Percentiles rank a stretch among this genome's conserved stretches.
phyloP scores from a whole-genome alignment of 306 rosid genomes.

The Albizia julibrissin region DNA sequence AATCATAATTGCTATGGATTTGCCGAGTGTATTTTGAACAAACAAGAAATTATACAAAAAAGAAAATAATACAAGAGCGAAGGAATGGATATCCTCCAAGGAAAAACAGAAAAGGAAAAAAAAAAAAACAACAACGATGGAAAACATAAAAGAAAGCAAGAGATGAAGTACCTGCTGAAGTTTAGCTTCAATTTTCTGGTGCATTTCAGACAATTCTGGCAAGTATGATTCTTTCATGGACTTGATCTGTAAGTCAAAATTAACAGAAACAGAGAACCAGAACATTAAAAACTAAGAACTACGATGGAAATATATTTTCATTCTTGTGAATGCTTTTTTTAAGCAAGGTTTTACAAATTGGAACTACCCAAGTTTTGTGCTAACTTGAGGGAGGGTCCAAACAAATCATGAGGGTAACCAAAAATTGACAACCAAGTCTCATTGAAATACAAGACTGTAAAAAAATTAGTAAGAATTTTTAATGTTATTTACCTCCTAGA shows the following conservation, averaged over 20 bases:
- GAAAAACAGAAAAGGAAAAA: background rate
- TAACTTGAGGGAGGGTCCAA: conserved; percentile 21
- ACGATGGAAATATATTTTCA: conserved; percentile 7
- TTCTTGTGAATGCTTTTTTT: background rate
- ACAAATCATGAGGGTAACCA: background rate
- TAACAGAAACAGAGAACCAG: conserved; percentile 28
- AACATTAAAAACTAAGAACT: conserved; percentile 22
- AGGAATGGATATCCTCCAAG: background rate
- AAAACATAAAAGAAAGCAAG: background rate
- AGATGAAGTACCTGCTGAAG: conserved; percentile 57
- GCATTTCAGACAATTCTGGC: conserved; percentile 63
- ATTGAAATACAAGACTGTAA: conserved; percentile 5
- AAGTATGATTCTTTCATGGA: conserved; percentile 66
- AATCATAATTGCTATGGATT: conserved; percentile 9
- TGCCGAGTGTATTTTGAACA: background rate
- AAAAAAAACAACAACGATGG: background rate
- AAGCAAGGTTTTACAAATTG: conserved; percentile 9
- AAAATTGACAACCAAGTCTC: background rate
- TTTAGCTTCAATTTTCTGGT: conserved; percentile 54
- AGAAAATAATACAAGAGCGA: background rate
- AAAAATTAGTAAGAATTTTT: background rate
- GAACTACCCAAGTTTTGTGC: background rate
- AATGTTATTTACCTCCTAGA: conserved; percentile 3
- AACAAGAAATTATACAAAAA: background rate
- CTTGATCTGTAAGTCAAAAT: conserved; percentile 56